Evolutionary conservation across 768 basidiomycete genomes (phyloP), one percentile per base, ranked within the genome.

Genomic region (Mycena kentingensis): DNA sequence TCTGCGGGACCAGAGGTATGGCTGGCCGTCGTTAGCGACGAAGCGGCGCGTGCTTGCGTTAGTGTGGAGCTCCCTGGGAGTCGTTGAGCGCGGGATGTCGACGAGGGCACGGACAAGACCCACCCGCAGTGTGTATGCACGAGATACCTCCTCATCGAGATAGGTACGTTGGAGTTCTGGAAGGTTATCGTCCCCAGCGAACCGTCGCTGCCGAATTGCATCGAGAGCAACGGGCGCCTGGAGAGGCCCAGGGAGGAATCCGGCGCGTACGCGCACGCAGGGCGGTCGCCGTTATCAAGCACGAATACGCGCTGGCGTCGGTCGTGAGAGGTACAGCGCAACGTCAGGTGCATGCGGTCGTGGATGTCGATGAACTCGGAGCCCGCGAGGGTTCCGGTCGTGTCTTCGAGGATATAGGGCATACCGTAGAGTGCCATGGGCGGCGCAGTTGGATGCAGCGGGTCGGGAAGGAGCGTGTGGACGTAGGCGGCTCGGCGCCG

Each of bases 391-490:
- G 62, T 67, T 4, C 84, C 85, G 5, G 78, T 79, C 49, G 71
- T 79, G 70, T 88, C 86, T 63, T 85, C 82, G 51, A 89, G 79
- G 60, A 87, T 78, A 66, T 71, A 80, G 32, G 84, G 81, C 60
- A 85, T 70, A 50, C 79, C 81, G 54, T 80, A 83, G 49, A n/a
- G n/a, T n/a, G n/a, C n/a, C n/a, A n/a, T n/a, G n/a, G n/a, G n/a
- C n/a, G n/a, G n/a, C n/a, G n/a, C n/a, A n/a, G n/a, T n/a, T n/a
- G n/a, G n/a, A n/a, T n/a, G n/a, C n/a, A n/a, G n/a, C n/a, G n/a
- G n/a, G n/a, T n/a, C n/a, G n/a, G n/a, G n/a, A n/a, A n/a, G n/a
- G n/a, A n/a, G n/a, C n/a, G n/a, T n/a, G n/a, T n/a, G n/a, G n/a
- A n/a, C n/a, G n/a, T n/a, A n/a, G n/a, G n/a, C n/a, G n/a, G n/a